Base-by-base conservation (phyloP, 257 asterid genomes). In the Thymus quinquecostatus region DNA sequence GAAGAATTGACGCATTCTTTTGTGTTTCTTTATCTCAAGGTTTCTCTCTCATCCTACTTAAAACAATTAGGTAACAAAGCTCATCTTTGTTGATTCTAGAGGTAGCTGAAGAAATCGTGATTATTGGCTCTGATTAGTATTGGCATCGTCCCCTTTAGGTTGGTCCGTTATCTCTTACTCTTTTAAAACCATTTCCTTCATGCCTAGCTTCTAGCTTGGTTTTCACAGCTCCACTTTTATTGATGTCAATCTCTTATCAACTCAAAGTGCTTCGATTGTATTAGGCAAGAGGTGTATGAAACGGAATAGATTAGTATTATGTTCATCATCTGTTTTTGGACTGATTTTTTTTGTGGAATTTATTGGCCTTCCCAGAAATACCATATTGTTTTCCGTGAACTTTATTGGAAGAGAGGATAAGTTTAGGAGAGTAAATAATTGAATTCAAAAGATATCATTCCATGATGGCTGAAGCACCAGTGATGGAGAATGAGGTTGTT, bases 401-500 rank as follows among this genome's bases (percentile, higher is more conserved):
- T 40, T 38, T 61, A 7, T 45, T 70, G 68, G 59, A 63, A 63
- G 67, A 53, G 50, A 72, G 76, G 77, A 45, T 67, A 62, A 2
- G 36, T 64, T 10, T 53, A 44, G 73, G 67, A 59, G 64, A 59
- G 21, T 67, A 43, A 63, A 49, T 49, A 12, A 51, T 36, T 9
- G 53, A 30, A 21, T 71, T 48, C 40, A 43, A 54, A 13, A 48
- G 56, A 62, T 57, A 68, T 43, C 61, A 61, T 49, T 14, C 36
- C 64, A 74, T 78, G 78, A 77, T 79, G 79, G 82, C 90, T 12
- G 87, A 78, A 79, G 75, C 76, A 64, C 76, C 70, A 0, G 59
- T 68, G 54, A 82, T 75, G 83, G 84, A 81, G 53, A 73, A 60
- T 45, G 87, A 86, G 75, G 68, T 68, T 62, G 79, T 83, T 69